Evolutionary conservation across 805 yeast genomes (phyloP).

Genomic region (Sugiyamaella smithiae): DNA sequence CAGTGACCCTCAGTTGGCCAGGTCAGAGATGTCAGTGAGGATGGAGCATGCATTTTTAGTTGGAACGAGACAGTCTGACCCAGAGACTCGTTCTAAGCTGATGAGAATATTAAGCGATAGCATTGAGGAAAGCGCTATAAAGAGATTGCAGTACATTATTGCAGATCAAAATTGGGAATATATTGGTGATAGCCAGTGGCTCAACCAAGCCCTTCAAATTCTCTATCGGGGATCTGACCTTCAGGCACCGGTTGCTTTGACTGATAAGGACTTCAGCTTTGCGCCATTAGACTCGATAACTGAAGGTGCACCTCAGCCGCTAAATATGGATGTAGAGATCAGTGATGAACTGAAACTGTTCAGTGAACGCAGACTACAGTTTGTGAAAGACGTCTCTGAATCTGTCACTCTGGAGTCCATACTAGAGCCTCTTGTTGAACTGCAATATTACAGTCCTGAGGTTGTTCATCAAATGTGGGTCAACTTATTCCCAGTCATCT

Average conservation of each 20-base stretch:
- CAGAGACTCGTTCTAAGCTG: conserved; percentile 66
- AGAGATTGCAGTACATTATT: conserved; percentile 81
- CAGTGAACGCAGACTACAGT: conserved; percentile 27
- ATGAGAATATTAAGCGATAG: conserved; percentile 78
- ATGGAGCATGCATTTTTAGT: conserved; percentile 96
- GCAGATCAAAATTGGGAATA: conserved; percentile 97
- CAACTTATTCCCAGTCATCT: conserved; percentile 76
- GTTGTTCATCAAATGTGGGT: conserved; percentile 84
- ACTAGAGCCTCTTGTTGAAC: conserved; percentile 67
- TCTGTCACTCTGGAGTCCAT: conserved; percentile 56
- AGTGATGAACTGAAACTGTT: conserved; percentile 23
- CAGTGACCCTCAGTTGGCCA: conserved; percentile 69
- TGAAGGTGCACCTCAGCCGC: neutral
- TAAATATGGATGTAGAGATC: neutral
- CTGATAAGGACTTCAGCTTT: conserved; percentile 41
- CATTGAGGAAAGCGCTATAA: conserved; percentile 71
- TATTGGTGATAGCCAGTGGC: conserved; percentile 89
- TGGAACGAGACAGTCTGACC: conserved; percentile 84
- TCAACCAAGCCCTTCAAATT: conserved; percentile 87
- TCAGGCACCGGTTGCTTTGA: conserved; percentile 46
- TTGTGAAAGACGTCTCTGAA: conserved; percentile 34
- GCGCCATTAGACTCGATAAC: conserved; percentile 26
- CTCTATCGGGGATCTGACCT: conserved; percentile 73
- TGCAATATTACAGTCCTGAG: conserved; percentile 77
- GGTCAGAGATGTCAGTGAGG: conserved; percentile 86